These are phyloP conservation scores for Linnemannia zychae DNA, from an alignment of 192 early-diverging fungal genomes.

Conservation along the genomic window DNA sequence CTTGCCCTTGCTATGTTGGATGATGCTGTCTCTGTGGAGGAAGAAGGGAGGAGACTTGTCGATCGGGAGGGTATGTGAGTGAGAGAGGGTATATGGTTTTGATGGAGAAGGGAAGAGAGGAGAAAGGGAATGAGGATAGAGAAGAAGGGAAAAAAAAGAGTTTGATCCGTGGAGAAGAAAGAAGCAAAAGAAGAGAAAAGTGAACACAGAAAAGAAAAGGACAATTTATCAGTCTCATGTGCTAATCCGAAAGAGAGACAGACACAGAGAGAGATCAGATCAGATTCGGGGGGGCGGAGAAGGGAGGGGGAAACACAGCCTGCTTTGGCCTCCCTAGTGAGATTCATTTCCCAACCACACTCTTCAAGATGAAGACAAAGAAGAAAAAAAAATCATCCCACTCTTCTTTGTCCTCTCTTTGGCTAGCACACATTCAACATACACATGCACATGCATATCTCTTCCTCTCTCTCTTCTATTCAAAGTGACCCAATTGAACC, in stretches of 20 bases:
- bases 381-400: conserved; percentile 1
- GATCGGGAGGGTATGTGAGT: neutral
- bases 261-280: neutral
- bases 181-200: no score
- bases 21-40: neutral
- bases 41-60: neutral
- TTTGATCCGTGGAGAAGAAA: neutral
- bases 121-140: neutral
- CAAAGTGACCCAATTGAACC: neutral
- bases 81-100: neutral
- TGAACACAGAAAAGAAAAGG: no score
- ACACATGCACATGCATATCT: neutral
- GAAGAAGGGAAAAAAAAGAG: neutral
- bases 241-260: neutral
- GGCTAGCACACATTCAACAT: neutral
- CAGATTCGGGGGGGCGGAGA: no score
- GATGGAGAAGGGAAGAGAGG: neutral
- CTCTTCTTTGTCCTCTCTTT: neutral
- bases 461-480: neutral
- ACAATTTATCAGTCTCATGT: no score
- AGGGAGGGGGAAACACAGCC: neutral
- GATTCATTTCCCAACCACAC: neutral
- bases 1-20: neutral
- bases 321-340: neutral
- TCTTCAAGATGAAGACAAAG: no score